These are phyloP conservation scores for Phytopythium vexans DNA, from an alignment of 352 stramenopile genomes.

Conservation along the genomic window DNA sequence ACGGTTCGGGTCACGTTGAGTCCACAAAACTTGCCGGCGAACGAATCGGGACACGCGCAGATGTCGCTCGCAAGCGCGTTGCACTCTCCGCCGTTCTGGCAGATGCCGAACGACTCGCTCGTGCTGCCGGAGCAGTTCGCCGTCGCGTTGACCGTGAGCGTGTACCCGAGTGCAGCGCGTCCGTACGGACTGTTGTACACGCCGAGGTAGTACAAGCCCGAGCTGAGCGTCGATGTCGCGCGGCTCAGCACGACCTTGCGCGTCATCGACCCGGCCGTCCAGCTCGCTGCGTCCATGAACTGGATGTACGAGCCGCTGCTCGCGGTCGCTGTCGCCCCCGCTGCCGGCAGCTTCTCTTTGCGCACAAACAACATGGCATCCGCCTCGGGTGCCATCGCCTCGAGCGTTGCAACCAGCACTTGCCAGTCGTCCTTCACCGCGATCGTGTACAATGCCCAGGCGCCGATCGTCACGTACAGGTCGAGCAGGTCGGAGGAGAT, in stretches of 20 bases:
- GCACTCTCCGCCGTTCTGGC: slow-evolving; percentile 44
- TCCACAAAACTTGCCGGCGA: slow-evolving; percentile 44
- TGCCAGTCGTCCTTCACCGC: slow-evolving; percentile 54
- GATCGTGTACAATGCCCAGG: slow-evolving; percentile 66
- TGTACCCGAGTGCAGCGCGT: slow-evolving; percentile 37
- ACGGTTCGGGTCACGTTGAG: slow-evolving; percentile 17
- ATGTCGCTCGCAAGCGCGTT: slow-evolving; percentile 41
- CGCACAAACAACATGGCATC: slow-evolving; percentile 76
- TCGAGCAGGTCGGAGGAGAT: slow-evolving; percentile 33
- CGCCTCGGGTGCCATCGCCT: slow-evolving; percentile 28
- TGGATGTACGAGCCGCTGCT: slow-evolving; percentile 28
- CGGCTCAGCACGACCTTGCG: slow-evolving; percentile 60
- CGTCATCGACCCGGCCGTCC: slow-evolving; percentile 28
- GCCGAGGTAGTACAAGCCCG: slow-evolving; percentile 71
- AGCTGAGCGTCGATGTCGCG: slow-evolving; percentile 60
- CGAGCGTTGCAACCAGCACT: slow-evolving; percentile 48
- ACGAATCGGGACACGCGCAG: slow-evolving; percentile 40
- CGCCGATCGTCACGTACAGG: slow-evolving; percentile 38
- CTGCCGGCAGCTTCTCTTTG: slow-evolving; percentile 52
- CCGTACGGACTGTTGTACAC: slow-evolving; percentile 76
- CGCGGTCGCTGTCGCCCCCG: slow-evolving; percentile 7
- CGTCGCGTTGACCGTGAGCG: slow-evolving; percentile 51
- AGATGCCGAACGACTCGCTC: slow-evolving; percentile 26
- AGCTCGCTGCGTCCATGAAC: slow-evolving; percentile 47
- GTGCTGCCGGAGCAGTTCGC: slow-evolving; percentile 27